These are phyloP conservation scores for Westerdykella sp. DNA, from an alignment of 2,329 filamentous ascomycete species.

Conservation along the genomic window DNA sequence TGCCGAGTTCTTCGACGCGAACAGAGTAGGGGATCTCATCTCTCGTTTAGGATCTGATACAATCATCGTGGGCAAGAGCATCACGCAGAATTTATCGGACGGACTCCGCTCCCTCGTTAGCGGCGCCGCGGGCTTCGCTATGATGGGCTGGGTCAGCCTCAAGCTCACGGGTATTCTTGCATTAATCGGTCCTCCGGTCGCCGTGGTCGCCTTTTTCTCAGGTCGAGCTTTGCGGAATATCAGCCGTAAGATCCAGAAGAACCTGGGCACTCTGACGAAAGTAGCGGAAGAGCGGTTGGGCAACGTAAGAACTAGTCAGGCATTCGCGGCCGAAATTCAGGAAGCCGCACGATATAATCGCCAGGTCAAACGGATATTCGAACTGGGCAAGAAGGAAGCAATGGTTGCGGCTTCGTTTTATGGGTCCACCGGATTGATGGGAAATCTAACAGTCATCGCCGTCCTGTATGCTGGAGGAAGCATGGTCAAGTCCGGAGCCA, in stretches of 20 bases:
- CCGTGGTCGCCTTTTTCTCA: constrained; percentile 84
- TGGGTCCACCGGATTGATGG: constrained; percentile 75
- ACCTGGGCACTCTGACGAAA: constrained; percentile 86
- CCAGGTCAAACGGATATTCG: constrained; percentile 87
- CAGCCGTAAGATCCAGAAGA: constrained; percentile 88
- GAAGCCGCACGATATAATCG: constrained; percentile 88
- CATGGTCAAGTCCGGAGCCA: constrained; percentile 78
- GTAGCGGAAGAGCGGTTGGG: constrained; percentile 97
- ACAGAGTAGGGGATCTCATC: constrained; percentile 91
- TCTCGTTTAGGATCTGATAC: constrained; percentile 93
- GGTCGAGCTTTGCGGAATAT: constrained; percentile 82
- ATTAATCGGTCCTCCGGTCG: constrained; percentile 85
- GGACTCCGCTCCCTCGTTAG: constrained; percentile 88
- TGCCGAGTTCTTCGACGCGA: constrained; percentile 97
- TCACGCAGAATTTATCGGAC: constrained; percentile 95
- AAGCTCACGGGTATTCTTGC: constrained; percentile 82
- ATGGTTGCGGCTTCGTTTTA: constrained; percentile 90
- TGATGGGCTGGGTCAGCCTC: constrained; percentile 95
- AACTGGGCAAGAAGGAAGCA: constrained; percentile 79
- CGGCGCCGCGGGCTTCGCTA: constrained; percentile 77
- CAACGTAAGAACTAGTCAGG: constrained; percentile 93
- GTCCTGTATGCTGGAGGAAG: constrained; percentile 85
- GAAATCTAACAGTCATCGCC: constrained; percentile 91
- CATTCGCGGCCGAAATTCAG: constrained; percentile 87
- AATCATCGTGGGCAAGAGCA: constrained; percentile 96